Evolutionary conservation across 768 basidiomycete species (phyloP).

Genomic region (Suillus plorans): DNA sequence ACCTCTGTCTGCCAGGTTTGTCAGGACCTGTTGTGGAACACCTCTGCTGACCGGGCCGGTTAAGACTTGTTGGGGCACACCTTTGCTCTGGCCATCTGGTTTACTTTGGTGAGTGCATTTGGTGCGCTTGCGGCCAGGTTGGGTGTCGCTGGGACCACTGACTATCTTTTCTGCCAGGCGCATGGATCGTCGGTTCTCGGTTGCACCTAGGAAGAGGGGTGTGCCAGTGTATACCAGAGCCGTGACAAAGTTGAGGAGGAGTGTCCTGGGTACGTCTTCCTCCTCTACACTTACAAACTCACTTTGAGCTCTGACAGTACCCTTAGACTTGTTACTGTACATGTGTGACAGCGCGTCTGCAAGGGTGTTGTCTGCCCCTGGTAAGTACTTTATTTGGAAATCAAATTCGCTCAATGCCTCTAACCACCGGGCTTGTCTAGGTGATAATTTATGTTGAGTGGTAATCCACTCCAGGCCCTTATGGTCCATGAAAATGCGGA

Average conservation of each 20-base stretch:
- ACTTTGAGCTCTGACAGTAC: not conserved
- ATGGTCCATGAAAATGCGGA: conserved; percentile 29
- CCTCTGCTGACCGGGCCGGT: no score
- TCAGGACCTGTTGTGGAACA: no score
- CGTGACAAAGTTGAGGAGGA: conserved; percentile 8
- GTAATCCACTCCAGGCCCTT: no score
- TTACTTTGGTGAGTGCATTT: no score
- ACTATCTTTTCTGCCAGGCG: no score
- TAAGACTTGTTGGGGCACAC: no score
- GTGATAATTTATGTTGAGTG: conserved; percentile 11
- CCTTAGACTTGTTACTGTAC: conserved; percentile 22
- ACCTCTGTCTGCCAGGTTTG: no score
- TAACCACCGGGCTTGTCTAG: conserved; percentile 23
- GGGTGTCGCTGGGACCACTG: no score
- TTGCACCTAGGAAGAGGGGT: no score
- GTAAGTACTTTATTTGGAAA: conserved; percentile 23
- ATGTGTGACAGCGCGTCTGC: conserved; percentile 26
- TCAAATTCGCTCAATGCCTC: conserved; percentile 30
- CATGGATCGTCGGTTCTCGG: no score
- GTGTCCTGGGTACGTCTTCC: not conserved
- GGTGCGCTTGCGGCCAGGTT: no score
- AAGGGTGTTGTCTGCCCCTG: conserved; percentile 25
- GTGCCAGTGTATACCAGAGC: no score
- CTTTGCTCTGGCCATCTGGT: fast-evolving
- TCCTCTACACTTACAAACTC: conserved; percentile 23